Evolutionary conservation across 148 eudicot genomes (phyloP), one percentile per base, ranked within the genome.

Genomic region (Polygonum maritimum): DNA sequence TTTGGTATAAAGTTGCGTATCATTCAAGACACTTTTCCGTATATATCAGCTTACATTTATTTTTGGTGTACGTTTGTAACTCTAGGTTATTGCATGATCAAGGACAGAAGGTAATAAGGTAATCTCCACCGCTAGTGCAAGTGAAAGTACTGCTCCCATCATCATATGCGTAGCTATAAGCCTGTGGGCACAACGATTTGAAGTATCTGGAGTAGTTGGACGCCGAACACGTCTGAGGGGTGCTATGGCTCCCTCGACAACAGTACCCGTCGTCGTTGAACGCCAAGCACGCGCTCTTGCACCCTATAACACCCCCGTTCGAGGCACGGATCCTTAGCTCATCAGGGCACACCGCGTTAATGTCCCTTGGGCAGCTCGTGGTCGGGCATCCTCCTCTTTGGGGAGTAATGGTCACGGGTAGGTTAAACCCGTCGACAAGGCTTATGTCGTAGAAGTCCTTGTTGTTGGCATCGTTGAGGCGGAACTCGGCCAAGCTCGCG

Each of bases 221-320:
- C 4, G 98, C 97, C 78, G 89, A 88, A 69, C 98, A 94, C 0
- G 92, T 86, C 26, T 85, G 82, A 3, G 96, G 98, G 70, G 87
- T 85, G 0, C 86, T 79, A 62, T 81, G 90, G 58, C 76, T 77
- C 5, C 96, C 98, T 1, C 89, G 92, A 67, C 97, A 92, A 10
- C 98, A 92, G 75, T 89, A 92, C 74, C 87, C 90, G 0, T 87
- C 89, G 10, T 91, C 82, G 40, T 76, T 77, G 85, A 92, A 83
- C 22, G 96, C 98, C 85, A 90, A 78, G 55, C 97, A 94, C 15
- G 97, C 98, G 47, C 97, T 94, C 78, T 89, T 87, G 49, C 98
- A 94, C 36, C 97, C 98, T n/a, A 54, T 26, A 0, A 26, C 31
- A 26, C 31, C 31, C 31, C 31, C 31, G 31, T 26, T 26, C 31